Conservation (phyloP, 176 grass and related monocot genomes). For the Pharus latifolius region DNA sequence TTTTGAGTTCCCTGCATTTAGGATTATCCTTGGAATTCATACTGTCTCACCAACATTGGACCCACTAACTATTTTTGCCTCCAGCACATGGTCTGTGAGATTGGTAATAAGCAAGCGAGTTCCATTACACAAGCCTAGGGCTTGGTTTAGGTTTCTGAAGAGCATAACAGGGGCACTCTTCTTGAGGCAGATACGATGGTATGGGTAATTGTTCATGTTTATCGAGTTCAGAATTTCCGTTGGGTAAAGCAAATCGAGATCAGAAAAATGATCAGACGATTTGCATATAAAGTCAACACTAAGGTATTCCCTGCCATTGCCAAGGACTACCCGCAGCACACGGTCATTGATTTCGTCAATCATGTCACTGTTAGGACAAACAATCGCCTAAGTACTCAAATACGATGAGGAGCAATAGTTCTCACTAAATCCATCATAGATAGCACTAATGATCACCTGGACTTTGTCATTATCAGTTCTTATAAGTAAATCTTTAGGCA, state of each 20-base stretch:
- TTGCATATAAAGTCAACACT: background rate
- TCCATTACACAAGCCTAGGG: background rate
- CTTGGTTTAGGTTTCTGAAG: background rate
- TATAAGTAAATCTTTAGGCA: background rate
- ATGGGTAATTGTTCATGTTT: background rate
- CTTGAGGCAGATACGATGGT: background rate
- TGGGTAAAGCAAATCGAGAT: background rate
- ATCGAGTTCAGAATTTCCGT: background rate
- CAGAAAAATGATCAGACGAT: background rate
- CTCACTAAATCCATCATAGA: background rate
- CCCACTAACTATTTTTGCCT: background rate
- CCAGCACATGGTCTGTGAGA: background rate
- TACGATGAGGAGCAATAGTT: background rate
- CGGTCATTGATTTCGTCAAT: background rate
- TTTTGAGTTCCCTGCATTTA: background rate
- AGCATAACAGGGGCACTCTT: background rate
- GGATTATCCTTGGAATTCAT: background rate
- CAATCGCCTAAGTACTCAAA: background rate
- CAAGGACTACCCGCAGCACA: background rate
- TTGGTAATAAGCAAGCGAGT: background rate
- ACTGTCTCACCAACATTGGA: background rate
- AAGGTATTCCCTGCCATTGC: background rate
- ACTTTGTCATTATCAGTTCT: background rate
- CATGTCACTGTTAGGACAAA: background rate
- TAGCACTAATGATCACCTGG: background rate